Percentiles rank a stretch among this genome's conserved stretches.
phyloP scores from a whole-genome alignment of 495 filamentous ascomycete genomes.

The Annulohypoxylon nitens region DNA sequence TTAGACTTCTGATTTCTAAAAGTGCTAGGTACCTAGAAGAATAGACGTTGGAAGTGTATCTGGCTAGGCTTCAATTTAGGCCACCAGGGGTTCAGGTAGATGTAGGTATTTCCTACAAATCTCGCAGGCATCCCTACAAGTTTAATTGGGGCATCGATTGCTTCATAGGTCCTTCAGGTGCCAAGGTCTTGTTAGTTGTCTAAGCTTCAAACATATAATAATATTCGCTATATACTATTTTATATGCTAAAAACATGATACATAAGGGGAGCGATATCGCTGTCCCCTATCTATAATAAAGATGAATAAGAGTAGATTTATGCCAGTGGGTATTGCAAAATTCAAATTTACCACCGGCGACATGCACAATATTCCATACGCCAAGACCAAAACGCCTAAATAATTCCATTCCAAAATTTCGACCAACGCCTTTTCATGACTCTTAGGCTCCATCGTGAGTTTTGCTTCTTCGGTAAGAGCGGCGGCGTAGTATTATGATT shows the following conservation, averaged over 20 bases:
- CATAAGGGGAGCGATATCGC: background rate
- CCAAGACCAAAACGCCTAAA: background rate
- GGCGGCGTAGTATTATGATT: constrained; percentile 14
- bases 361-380: background rate
- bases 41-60: too few species aligned
- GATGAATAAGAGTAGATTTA: background rate
- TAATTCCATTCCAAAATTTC: background rate
- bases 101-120: too few species aligned
- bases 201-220: background rate
- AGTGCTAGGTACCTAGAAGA: too few species aligned
- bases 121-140: too few species aligned
- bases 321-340: background rate
- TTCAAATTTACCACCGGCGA: background rate
- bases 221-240: background rate
- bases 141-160: too few species aligned
- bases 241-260: background rate
- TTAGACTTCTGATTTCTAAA: too few species aligned
- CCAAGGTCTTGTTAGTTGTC: too few species aligned
- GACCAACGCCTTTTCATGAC: constrained; percentile 2
- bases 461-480: background rate
- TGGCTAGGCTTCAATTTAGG: too few species aligned
- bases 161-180: too few species aligned
- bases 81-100: too few species aligned
- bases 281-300: background rate
- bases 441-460: background rate